Percentiles rank a stretch among this genome's conserved stretches.
phyloP scores from a whole-genome alignment of 176 grass and related monocot species.

The Bonia amplexicaulis region DNA sequence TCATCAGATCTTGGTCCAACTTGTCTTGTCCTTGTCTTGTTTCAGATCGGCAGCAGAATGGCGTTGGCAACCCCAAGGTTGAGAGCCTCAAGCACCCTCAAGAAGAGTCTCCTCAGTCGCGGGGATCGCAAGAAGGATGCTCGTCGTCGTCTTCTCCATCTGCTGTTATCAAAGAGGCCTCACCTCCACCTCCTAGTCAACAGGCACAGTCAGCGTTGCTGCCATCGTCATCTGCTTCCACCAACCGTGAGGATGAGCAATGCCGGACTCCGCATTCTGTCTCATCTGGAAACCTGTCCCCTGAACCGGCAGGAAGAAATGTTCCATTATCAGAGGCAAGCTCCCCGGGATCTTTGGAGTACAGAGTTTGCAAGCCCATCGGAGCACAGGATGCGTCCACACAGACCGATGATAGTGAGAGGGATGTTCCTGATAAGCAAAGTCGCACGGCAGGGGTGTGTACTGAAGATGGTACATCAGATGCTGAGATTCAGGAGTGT shows the following conservation, averaged over 20 bases:
- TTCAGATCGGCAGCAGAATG: conserved; percentile 45
- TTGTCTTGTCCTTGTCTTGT: not conserved
- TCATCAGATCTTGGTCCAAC: conserved; percentile 32
- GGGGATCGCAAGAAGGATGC: conserved; percentile 46
- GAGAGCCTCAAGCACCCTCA: conserved; percentile 37
- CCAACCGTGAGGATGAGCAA: conserved; percentile 39
- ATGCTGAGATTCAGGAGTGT: conserved; percentile 39
- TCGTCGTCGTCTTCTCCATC: conserved; percentile 37
- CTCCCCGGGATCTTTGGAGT: conserved; percentile 53
- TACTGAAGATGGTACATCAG: conserved; percentile 33
- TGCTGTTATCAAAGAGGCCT: conserved; percentile 29
- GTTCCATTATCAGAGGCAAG: conserved; percentile 48
- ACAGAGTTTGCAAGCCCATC: conserved; percentile 50
- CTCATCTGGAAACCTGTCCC: conserved; percentile 49
- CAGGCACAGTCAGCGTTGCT: conserved; percentile 2
- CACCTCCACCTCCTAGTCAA: conserved; percentile 14
- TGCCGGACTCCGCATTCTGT: conserved; percentile 30
- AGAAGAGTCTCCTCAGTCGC: conserved; percentile 43
- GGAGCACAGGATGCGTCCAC: conserved; percentile 80
- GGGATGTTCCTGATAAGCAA: conserved; percentile 3
- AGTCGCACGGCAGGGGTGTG: not conserved
- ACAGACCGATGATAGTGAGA: conserved; percentile 66
- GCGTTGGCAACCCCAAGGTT: conserved; percentile 17
- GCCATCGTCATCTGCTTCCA: conserved; percentile 29
- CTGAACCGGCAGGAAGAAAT: conserved; percentile 25